Evolutionary conservation across 139 green algal species (phyloP).

Genomic region (Mychonastes homosphaera): DNA sequence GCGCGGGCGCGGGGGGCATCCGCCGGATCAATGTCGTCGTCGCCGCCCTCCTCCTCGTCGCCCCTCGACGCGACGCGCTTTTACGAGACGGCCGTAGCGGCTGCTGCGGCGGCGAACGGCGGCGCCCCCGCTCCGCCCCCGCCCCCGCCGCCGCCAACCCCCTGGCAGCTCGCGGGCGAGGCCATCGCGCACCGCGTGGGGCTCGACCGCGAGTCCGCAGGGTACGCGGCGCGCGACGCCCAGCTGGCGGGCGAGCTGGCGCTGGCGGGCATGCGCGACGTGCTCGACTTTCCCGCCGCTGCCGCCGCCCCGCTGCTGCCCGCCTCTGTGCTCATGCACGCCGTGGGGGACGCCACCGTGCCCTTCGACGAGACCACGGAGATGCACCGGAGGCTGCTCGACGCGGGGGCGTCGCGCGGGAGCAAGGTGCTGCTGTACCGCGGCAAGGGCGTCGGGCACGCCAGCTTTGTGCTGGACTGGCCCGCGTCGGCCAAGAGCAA

Average conservation of each 20-base stretch:
- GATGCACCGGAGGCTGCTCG: conserved; percentile 35
- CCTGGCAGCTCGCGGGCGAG: conserved; percentile 31
- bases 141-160: neutral
- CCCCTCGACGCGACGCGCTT: too few species aligned
- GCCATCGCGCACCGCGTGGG: conserved; percentile 35
- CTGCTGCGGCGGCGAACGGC: neutral
- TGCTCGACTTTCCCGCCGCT: neutral
- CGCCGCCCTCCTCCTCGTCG: too few species aligned
- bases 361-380: conserved; percentile 43
- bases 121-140: too few species aligned
- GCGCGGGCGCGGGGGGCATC: neutral
- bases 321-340: conserved; percentile 20
- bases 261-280: neutral
- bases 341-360: too few species aligned
- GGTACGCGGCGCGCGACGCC: neutral
- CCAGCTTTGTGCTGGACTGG: conserved; percentile 42
- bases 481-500: too few species aligned
- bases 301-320: conserved; percentile 13
- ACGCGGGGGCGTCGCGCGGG: conserved; percentile 30
- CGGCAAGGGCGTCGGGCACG: conserved; percentile 29
- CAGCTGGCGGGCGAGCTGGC: conserved; percentile 4
- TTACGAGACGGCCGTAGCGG: too few species aligned
- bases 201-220: conserved; percentile 4
- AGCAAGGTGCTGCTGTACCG: conserved; percentile 26
- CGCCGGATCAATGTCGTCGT: too few species aligned